These are phyloP conservation scores for Polysphondylium violaceum DNA, from an alignment of 78 protist species.

Conservation along the genomic window DNA sequence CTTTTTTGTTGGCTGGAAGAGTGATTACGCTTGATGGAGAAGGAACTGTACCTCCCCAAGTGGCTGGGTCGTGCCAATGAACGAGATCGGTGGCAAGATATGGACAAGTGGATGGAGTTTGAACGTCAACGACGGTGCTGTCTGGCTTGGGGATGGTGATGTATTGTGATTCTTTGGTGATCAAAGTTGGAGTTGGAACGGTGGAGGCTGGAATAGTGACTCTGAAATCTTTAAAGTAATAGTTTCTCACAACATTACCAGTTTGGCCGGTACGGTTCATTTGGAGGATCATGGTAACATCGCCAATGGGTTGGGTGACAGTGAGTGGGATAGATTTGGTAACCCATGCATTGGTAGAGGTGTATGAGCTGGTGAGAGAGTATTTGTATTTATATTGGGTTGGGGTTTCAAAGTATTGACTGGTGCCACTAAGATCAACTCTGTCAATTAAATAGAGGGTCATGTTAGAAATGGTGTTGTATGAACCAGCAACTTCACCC, in stretches of 20 bases:
- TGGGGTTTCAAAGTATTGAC: not conserved
- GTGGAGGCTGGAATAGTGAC: not conserved
- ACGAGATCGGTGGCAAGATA: constrained; percentile 2
- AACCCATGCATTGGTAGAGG: not conserved
- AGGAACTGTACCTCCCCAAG: constrained; percentile 74
- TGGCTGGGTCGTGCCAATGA: constrained; percentile 77
- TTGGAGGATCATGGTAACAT: not conserved
- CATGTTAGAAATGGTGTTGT: not conserved
- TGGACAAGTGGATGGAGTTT: constrained; percentile 35
- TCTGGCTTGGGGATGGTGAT: constrained; percentile 15
- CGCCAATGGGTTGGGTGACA: not conserved
- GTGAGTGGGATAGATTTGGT: not conserved
- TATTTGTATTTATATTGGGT: not conserved
- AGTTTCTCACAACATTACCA: not conserved
- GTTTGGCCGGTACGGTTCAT: not conserved
- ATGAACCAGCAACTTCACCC: not conserved
- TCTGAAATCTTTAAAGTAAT: not conserved
- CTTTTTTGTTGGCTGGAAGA: constrained; percentile 48
- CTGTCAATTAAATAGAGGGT: not conserved
- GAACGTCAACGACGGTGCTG: not conserved
- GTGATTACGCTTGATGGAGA: constrained; percentile 11
- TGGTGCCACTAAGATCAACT: not conserved
- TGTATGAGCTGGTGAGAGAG: constrained; percentile 13
- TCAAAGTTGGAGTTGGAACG: constrained; percentile 5
- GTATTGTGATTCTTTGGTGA: constrained; percentile 21